phyloP scores from a whole-genome alignment of 2,329 filamentous ascomycete species.

The Fusarium chaquense region DNA sequence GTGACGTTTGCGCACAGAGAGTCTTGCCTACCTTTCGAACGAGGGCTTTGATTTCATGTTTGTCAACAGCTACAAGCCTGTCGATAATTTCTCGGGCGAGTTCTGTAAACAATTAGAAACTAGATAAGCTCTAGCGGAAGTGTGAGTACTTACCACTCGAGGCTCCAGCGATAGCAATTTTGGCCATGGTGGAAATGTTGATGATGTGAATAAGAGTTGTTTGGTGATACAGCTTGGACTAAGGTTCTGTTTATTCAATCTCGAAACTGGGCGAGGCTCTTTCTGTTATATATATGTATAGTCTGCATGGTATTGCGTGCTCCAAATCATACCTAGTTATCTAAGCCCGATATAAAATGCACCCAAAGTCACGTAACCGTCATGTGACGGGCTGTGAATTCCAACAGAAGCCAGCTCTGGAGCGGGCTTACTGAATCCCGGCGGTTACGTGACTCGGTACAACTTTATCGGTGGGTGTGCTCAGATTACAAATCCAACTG shows the following conservation, averaged over 20 bases:
- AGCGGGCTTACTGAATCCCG: background rate
- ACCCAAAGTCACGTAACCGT: conserved; percentile 3
- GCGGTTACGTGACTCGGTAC: conserved; percentile 22
- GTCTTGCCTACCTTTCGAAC: background rate
- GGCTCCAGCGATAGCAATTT: conserved; percentile 6
- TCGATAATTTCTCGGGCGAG: conserved; percentile 17
- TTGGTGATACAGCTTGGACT: background rate
- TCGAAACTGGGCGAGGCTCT: no score
- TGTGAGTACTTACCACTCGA: background rate
- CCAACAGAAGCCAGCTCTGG: rapidly evolving
- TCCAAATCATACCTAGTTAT: background rate
- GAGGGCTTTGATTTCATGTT: background rate
- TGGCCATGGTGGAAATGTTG: background rate
- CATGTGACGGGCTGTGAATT: background rate
- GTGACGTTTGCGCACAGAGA: rapidly evolving
- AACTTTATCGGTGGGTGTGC: background rate
- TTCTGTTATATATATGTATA: background rate
- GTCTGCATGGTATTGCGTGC: background rate
- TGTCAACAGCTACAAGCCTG: background rate
- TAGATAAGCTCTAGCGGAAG: rapidly evolving
- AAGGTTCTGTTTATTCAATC: no score
- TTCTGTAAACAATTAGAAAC: rapidly evolving
- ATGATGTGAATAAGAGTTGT: background rate
- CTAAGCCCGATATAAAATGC: background rate
- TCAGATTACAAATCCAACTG: conserved; percentile 9